Evolutionary conservation across 1,284 basidiomycete genomes (phyloP), one percentile per base, ranked within the genome.

Genomic region (Exobasidium cylindrosporum): DNA sequence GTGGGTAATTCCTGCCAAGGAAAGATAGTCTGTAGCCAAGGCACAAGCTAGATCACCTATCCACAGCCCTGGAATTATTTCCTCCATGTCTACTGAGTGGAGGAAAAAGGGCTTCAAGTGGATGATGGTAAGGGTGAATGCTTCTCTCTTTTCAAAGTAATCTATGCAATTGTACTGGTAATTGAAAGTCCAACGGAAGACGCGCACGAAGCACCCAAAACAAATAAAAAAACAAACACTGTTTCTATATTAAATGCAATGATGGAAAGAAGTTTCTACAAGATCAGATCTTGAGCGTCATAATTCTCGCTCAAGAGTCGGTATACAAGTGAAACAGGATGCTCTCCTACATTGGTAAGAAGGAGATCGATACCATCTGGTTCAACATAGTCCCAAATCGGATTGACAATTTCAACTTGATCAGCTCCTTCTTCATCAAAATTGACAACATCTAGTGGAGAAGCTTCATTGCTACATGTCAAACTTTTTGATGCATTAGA

Each of bases 351-450:
- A 73, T 98, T 98, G 10, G 94, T 97, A 73, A 97, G 92, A 78
- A 92, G 95, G 21, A 93, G 89, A 78, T 94, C 90, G 58, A 98
- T 86, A 65, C 96, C 82, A 77, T 96, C 91, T 11, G 94, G 93
- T 50, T 87, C 85, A 47, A 98, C 89, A 81, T 96, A 95, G 81
- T 98, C 95, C 79, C 91, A 97, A 76, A 90, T 90, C 21, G 94
- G 92, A 77, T 92, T 92, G 35, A 91, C 84, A 10, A 95, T 89
- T 68, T 96, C 92, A 6, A 93, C 90, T 68, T 89, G 88, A 90
- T 89, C 52, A 43, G 89, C 82, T 68, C 85, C 84, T 3, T n/a
- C 35, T 52, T 29, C 29, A 47, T 58, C 45, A 21, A 45, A 21
- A 4, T 32, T 32, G n/a, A 58, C 24, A 17, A 58, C 49, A 14